Base-by-base conservation (phyloP, 345 rosid genomes). In the Hibiscus mutabilis region DNA sequence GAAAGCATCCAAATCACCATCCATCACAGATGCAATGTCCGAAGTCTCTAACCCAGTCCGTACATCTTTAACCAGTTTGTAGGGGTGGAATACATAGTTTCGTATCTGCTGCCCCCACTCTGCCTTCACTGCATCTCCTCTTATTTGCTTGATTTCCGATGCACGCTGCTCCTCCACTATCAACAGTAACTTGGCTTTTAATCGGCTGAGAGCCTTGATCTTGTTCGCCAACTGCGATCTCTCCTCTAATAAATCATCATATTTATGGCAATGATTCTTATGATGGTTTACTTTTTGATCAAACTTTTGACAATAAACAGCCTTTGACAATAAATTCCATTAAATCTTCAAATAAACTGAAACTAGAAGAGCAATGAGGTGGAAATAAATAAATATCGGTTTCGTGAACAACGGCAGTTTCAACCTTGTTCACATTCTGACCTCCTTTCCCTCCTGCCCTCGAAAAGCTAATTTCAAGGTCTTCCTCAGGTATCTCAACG, bases 381-480 rank as follows among this genome's bases (percentile, higher is more conserved):
- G 68, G 46, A 56, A 72, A 94, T 97, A n/a, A n/a, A n/a, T n/a
- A n/a, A n/a, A n/a, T n/a, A n/a, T n/a, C n/a, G n/a, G n/a, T n/a
- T n/a, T n/a, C n/a, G n/a, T n/a, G n/a, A n/a, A n/a, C n/a, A n/a
- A 91, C 97, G 52, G 97, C 98, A 46, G 93, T 86, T 84, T 94
- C 98, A 40, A 94, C 95, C 79, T 91, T 94, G 84, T 94, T 94
- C 19, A 94, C 97, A 78, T 91, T 94, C 83, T 94, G 98, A 33
- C 98, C 98, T 61, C 98, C 97, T 80, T 86, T 90, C 31, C 98
- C 98, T 71, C 98, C 97, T 0, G 97, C 98, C 82, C 98, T 87
- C 3, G 98, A 86, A 76, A 89, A 88, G 70, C 79, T 88, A 66
- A 86, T 85, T 63, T 94, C 97, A 27, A 94, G 87, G 64, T 91